These are phyloP conservation scores for Saccharomycopsis schoenii DNA, from an alignment of 805 yeast genomes.

Conservation along the genomic window DNA sequence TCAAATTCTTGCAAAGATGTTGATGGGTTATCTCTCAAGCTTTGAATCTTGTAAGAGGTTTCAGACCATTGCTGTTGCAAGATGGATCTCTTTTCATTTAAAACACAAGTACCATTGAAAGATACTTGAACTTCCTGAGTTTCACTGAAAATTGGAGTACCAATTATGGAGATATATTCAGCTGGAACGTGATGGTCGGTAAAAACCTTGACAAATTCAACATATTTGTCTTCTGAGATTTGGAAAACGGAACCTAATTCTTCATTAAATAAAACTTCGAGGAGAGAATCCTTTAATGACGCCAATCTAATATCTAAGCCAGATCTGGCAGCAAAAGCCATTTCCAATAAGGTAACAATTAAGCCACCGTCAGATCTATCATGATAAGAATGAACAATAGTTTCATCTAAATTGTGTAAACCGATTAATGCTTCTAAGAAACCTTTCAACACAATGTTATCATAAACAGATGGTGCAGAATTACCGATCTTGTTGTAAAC, in stretches of 20 bases:
- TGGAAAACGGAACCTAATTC: slow-evolving; percentile 97
- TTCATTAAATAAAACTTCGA: slow-evolving; percentile 70
- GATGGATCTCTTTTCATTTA: slow-evolving; percentile 45
- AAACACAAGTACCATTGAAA: slow-evolving; percentile 37
- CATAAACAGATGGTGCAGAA: slow-evolving; percentile 73
- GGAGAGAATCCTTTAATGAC: slow-evolving; percentile 31
- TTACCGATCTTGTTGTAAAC: slow-evolving; percentile 84
- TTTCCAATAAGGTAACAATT: slow-evolving; percentile 73
- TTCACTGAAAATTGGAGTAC: slow-evolving; percentile 47
- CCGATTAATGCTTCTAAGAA: slow-evolving; percentile 60
- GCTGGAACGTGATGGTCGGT: slow-evolving; percentile 47
- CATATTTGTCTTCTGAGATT: slow-evolving; percentile 43
- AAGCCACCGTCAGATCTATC: slow-evolving; percentile 97
- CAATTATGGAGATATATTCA: slow-evolving; percentile 51
- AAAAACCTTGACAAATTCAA: slow-evolving; percentile 46
- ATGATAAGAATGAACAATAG: slow-evolving; percentile 73
- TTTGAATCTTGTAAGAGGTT: slow-evolving; percentile 85
- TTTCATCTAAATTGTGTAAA: slow-evolving; percentile 53
- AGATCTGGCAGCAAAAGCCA: slow-evolving; percentile 93
- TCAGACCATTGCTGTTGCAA: slow-evolving; percentile 79
- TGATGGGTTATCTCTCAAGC: slow-evolving; percentile 87
- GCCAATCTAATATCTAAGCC: slow-evolving; percentile 56
- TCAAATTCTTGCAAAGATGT: slow-evolving; percentile 81
- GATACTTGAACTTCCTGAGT: slow-evolving; percentile 41
- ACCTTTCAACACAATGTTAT: slow-evolving; percentile 48